These are phyloP conservation scores for Macrotyloma uniflorum DNA, from an alignment of 306 rosid species.

Conservation along the genomic window DNA sequence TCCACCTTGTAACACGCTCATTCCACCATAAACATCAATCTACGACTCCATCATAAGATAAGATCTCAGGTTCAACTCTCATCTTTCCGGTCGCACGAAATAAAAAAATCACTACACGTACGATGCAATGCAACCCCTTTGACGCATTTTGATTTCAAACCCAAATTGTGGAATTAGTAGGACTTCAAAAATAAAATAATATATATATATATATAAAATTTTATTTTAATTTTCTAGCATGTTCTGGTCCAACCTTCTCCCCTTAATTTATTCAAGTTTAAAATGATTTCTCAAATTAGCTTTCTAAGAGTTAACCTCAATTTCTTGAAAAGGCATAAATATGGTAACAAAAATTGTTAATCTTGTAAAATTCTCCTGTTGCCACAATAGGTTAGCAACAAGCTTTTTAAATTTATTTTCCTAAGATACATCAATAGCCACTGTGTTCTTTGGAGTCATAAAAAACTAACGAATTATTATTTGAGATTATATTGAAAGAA, in stretches of 20 bases:
- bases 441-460: background rate
- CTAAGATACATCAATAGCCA: background rate
- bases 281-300: background rate
- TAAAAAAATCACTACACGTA: background rate
- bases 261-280: background rate
- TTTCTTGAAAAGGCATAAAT: background rate
- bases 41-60: background rate
- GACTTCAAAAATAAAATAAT: too few relatives aligned
- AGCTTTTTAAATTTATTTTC: too few relatives aligned
- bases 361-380: too few relatives aligned
- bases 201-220: too few relatives aligned
- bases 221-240: background rate
- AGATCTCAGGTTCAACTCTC: background rate
- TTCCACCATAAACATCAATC: background rate
- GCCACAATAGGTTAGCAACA: too few relatives aligned
- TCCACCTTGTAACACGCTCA: background rate
- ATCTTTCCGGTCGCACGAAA: constrained; percentile 11
- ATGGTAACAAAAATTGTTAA: too few relatives aligned
- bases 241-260: background rate
- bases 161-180: background rate
- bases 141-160: constrained; percentile 24
- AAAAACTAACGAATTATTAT: too few relatives aligned
- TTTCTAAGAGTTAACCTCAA: background rate
- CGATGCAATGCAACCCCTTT: too few relatives aligned
- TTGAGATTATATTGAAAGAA: too few relatives aligned